A percentile compares a stretch with the other conserved stretches of the same genome.
These are phyloP conservation scores for Calonectria pauciramosa DNA, from an alignment of 2,329 filamentous ascomycete species.

Conservation along the genomic window DNA sequence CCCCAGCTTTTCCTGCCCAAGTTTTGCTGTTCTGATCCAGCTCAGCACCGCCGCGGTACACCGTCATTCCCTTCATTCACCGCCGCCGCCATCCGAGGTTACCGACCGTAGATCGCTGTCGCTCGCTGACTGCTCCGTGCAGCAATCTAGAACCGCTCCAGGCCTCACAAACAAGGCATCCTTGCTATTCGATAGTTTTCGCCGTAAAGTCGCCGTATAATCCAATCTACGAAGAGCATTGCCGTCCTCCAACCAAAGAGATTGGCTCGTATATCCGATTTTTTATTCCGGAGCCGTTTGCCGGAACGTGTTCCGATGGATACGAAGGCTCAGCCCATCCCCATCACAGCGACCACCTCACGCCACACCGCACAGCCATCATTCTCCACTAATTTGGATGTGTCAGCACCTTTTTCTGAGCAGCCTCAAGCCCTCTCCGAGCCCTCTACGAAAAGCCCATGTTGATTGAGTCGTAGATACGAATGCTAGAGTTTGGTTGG, in stretches of 20 bases:
- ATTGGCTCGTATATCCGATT: not conserved
- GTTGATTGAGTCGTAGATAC: not conserved
- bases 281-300: not conserved
- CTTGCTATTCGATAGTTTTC: not conserved
- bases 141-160: not conserved
- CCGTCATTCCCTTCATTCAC: not conserved
- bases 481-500: not conserved
- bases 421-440: no score
- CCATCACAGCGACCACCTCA: not conserved
- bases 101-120: not conserved
- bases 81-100: not conserved
- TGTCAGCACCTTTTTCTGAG: not conserved
- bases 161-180: not conserved
- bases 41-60: not conserved
- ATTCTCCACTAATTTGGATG: not conserved
- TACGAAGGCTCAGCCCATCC: not conserved
- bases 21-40: not conserved
- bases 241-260: not conserved
- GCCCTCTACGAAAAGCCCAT: not conserved
- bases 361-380: not conserved
- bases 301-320: not conserved
- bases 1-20: not conserved
- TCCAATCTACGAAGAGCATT: not conserved
- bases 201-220: not conserved
- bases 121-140: not conserved